A percentile compares a stretch with the other conserved stretches of the same genome.
Evolutionary conservation across 129 eudicot species (phyloP).

Genomic region (Oenanthe sinensis): DNA sequence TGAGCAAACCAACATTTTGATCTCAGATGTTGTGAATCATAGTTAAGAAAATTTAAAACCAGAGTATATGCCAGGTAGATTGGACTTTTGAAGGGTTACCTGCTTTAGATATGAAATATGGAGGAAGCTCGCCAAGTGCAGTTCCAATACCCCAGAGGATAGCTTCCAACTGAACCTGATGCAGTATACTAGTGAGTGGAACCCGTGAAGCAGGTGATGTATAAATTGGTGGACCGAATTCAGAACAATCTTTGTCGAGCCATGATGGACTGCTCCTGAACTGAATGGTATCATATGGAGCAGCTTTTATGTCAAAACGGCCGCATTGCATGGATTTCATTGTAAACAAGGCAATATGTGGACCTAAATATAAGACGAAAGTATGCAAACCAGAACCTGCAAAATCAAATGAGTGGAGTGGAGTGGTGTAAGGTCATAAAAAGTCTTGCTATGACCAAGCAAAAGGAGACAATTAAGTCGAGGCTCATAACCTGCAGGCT

Average conservation of each 20-base stretch:
- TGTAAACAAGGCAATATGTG: conserved; percentile 80
- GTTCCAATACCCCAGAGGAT: conserved; percentile 8
- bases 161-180: conserved; percentile 12
- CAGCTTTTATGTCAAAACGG: conserved; percentile 70
- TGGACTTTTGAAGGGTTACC: background rate
- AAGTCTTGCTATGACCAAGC: background rate
- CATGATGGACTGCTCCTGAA: conserved; percentile 57
- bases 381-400: conserved; percentile 90
- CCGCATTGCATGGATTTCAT: conserved; percentile 76
- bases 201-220: conserved; percentile 33
- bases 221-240: conserved; percentile 59
- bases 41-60: background rate
- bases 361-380: conserved; percentile 76
- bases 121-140: conserved; percentile 10
- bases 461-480: background rate
- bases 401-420: background rate
- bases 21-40: background rate
- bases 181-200: conserved; percentile 61
- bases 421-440: background rate
- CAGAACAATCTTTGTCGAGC: conserved; percentile 69
- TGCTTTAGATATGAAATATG: conserved; percentile 15
- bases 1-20: background rate
- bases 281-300: conserved; percentile 73
- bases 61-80: background rate
- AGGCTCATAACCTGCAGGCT: too few relatives aligned